Base-by-base conservation (phyloP, 1,139 yeast species). In the Lodderomyces elongisporus region DNA sequence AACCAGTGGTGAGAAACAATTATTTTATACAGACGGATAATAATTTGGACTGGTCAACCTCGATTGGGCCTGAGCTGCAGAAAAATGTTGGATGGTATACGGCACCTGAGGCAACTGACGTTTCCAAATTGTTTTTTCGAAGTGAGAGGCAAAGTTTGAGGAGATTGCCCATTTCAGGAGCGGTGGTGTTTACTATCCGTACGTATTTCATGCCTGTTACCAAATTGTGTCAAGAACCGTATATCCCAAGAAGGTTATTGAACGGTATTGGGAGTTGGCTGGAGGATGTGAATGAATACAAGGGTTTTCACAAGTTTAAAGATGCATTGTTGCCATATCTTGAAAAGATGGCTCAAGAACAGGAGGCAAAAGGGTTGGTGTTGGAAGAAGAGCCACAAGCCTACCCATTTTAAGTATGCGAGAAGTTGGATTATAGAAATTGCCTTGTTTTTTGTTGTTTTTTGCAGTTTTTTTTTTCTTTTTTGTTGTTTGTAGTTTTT, bases 91-190 rank as follows among this genome's bases (percentile, higher is more conserved):
- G 79, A 25, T 70, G 82, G 81, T 62, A 71, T 51, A 73, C 84
- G 0, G 82, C 84, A 1, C 46, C 54, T n/a, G 54, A 58, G 9
- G 81, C 82, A 2, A 52, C 49, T 1, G 66, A 62, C 27, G 52
- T 74, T 5, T 56, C 55, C 13, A 64, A 67, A 40, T 54, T 78
- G 25, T 73, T 66, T 52, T 77, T 70, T 52, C 62, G 88, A 46
- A 74, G 82, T 30, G 88, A 80, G 51, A 64, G 87, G 45, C 91
- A 82, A 51, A 70, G 83, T 31, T 62, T 82, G 38, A 70, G 88
- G 38, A 68, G 84, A 47, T 60, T 82, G 39, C 87, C 89, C 6
- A 64, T 66, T 35, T 55, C 77, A 2, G 75, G 79, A 6, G 82
- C 81, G 2, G 63, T 77, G 15, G 60, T 74, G 2, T 80, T 80